Percentiles rank a stretch among this genome's conserved stretches.
These are phyloP conservation scores for Globisporangium emineosum DNA, from an alignment of 352 stramenopile species.

Conservation along the genomic window DNA sequence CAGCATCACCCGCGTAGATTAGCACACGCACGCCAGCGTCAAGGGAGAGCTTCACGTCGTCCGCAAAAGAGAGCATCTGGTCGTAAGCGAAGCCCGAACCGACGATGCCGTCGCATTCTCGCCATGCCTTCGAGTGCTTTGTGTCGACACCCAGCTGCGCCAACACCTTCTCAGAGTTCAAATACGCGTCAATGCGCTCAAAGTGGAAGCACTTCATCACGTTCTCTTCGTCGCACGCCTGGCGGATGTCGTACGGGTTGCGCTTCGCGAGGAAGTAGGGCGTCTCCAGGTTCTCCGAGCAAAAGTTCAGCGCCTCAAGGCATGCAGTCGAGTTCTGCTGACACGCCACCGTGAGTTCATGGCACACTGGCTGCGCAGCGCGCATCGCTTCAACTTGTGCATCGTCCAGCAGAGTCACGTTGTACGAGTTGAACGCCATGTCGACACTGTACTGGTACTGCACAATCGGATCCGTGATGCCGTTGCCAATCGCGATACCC, in stretches of 20 bases:
- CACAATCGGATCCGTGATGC: conserved; percentile 75
- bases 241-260: conserved; percentile 78
- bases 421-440: conserved; percentile 75
- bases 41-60: conserved; percentile 85
- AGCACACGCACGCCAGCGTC: conserved; percentile 72
- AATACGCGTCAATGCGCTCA: conserved; percentile 56
- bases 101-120: conserved; percentile 92
- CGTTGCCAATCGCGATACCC: conserved; percentile 59
- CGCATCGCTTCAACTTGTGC: conserved; percentile 47
- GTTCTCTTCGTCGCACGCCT: conserved; percentile 41
- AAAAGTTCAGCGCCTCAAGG: conserved; percentile 54
- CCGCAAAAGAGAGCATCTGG: conserved; percentile 94
- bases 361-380: conserved; percentile 48
- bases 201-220: conserved; percentile 75
- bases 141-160: conserved; percentile 39
- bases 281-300: conserved; percentile 43
- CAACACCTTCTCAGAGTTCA: conserved; percentile 60
- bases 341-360: conserved; percentile 49
- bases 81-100: conserved; percentile 89
- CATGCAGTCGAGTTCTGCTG: conserved; percentile 42
- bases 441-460: conserved; percentile 69
- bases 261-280: conserved; percentile 45
- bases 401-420: conserved; percentile 51
- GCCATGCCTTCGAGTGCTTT: conserved; percentile 68
- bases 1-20: conserved; percentile 95